Base-by-base conservation (phyloP, 768 basidiomycete species). In the Russula brevipes region DNA sequence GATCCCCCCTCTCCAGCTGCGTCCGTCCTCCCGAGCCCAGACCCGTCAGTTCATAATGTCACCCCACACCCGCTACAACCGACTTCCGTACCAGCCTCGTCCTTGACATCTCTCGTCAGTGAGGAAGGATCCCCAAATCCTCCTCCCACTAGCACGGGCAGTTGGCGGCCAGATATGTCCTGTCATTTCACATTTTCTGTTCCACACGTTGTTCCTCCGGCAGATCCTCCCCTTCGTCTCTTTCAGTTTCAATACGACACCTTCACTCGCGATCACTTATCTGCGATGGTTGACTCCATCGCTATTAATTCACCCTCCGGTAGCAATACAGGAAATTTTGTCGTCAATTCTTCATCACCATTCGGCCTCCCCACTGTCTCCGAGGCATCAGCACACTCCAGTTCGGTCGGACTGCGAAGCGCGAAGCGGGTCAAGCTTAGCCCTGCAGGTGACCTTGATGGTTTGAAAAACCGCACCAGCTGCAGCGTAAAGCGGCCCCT, bases 211-310 rank as follows among this genome's bases (percentile, higher is more conserved):
- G 75, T 71, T 33, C 79, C 80, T 24, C 68, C 71, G 33, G 88
- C 86, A 33, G 90, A 92, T 70, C 85, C 90, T 2, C 85, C 86
- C 35, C 82, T 94, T 11, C 86, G 88, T 12, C 80, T 98, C 42
- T 98, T 98, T 76, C 89, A 94, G 70, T 90, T 94, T 56, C 87
- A 93, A 67, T 98, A 98, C 71, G 96, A 99, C 73, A 98, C 96
- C 0, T 95, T 91, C 71, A 99, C 96, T 1, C 85, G 94, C 49
- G 91, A 96, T 24, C 93, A 97, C 71, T 83, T 98, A 47, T 93
- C 92, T 2, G 93, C 91, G 0, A 83, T 98, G 76, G 94, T 96
- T 2, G 95, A 97, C 68, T 91, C 93, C 2, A 95, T 98, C 64
- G 94, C 92, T n/a, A 77, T 88, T 45, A 86, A 88, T 66, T 84